Conservation (phyloP, 129 eudicot species). For the Chrysanthemum seticuspe region DNA sequence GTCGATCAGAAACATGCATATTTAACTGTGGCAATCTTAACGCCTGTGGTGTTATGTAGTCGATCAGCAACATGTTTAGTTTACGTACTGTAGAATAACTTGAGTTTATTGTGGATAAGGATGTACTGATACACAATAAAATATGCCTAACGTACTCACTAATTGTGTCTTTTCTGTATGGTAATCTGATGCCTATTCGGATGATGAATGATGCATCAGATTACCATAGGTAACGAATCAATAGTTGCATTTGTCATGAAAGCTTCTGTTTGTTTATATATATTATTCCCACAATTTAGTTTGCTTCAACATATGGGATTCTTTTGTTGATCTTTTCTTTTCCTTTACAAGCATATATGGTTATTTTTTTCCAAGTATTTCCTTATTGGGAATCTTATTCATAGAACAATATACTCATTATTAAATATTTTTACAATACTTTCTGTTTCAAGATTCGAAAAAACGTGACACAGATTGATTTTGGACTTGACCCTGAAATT, state of each 20-base stretch:
- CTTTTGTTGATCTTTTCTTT: constrained; percentile 5
- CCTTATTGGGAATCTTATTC: constrained; percentile 35
- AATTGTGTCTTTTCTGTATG: constrained; percentile 23
- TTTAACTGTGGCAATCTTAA: constrained; percentile 89
- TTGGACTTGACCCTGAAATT: constrained; percentile 23
- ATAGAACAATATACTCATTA: constrained; percentile 26
- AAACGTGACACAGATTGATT: constrained; percentile 37
- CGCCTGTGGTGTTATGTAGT: constrained; percentile 72
- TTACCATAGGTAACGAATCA: constrained; percentile 18
- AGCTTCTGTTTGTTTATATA: constrained; percentile 19
- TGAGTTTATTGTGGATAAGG: constrained; percentile 32
- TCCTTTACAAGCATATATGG: constrained; percentile 31
- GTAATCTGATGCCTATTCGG: constrained; percentile 44
- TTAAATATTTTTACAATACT: constrained; percentile 17
- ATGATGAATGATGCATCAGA: constrained; percentile 22
- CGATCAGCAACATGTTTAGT: not conserved
- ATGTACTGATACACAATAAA: constrained; percentile 6
- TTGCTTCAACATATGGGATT: constrained; percentile 29
- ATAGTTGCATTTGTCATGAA: constrained; percentile 23
- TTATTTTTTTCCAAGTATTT: constrained; percentile 28
- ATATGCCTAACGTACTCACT: constrained; percentile 21
- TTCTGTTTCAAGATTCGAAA: constrained; percentile 32
- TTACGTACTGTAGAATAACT: constrained; percentile 18
- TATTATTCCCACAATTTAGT: constrained; percentile 13
- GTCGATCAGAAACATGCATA: constrained; percentile 19